These are phyloP conservation scores for Aspergillus baeticus DNA, from an alignment of 495 filamentous ascomycete genomes.

Conservation along the genomic window DNA sequence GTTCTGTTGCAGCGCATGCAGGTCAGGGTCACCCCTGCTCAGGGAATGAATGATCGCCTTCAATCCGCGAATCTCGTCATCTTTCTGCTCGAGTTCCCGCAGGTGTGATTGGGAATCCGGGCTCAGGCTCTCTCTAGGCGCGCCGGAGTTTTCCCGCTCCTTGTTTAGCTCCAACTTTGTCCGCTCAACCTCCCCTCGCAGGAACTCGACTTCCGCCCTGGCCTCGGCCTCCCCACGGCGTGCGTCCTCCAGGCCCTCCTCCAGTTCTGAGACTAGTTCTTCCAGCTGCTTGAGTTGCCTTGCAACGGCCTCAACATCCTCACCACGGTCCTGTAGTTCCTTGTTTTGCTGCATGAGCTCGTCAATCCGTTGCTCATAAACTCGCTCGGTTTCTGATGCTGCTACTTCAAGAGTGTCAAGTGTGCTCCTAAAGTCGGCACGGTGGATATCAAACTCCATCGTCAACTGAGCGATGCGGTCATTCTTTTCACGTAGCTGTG, in stretches of 20 bases:
- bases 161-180: constrained; percentile 85
- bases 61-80: constrained; percentile 93
- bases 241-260: constrained; percentile 95
- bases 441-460: constrained; percentile 90
- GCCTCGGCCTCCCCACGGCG: constrained; percentile 96
- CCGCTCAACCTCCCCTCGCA: constrained; percentile 92
- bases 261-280: constrained; percentile 91
- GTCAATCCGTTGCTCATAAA: constrained; percentile 89
- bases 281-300: constrained; percentile 91
- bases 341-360: constrained; percentile 84
- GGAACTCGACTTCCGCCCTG: constrained; percentile 91
- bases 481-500: constrained; percentile 88
- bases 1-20: constrained; percentile 29
- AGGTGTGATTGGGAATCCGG: constrained; percentile 48
- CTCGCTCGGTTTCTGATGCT: constrained; percentile 94
- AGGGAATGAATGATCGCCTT: constrained; percentile 98
- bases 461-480: constrained; percentile 92
- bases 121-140: constrained; percentile 52
- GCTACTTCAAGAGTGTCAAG: constrained; percentile 96
- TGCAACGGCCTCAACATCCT: constrained; percentile 90
- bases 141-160: constrained; percentile 83
- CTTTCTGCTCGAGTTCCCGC: constrained; percentile 86
- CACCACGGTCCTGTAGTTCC: constrained; percentile 74
- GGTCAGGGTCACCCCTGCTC: constrained; percentile 63
- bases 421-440: constrained; percentile 94